Evolutionary conservation across 78 protist species (phyloP).

Genomic region (Protostelium mycophagum): DNA sequence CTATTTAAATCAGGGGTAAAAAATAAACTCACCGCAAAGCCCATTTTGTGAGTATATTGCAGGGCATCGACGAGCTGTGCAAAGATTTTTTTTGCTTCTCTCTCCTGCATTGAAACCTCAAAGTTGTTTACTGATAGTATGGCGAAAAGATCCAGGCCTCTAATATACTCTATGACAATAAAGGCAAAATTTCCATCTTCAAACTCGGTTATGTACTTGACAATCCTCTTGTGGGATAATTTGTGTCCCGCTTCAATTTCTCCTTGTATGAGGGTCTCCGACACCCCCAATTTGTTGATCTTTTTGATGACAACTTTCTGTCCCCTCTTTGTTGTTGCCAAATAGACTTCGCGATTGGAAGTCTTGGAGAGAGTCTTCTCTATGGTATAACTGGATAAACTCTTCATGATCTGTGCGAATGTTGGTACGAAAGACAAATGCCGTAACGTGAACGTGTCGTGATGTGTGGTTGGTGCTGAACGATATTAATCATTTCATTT

Average conservation of each 20-base stretch:
- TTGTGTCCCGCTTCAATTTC: not conserved
- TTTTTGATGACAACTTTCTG: not conserved
- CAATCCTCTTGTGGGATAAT: not conserved
- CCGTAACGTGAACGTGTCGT: too few species aligned
- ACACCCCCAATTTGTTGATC: not conserved
- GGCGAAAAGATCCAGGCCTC: not conserved
- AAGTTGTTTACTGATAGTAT: not conserved
- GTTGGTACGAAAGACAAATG: too few species aligned
- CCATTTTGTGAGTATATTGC: not conserved
- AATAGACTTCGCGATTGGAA: not conserved
- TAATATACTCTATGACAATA: not conserved
- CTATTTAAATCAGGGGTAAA: too few species aligned
- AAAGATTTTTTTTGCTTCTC: not conserved
- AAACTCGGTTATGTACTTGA: not conserved
- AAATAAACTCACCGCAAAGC: too few species aligned
- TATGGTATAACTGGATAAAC: not conserved
- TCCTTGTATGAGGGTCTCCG: not conserved
- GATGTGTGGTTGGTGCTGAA: too few species aligned
- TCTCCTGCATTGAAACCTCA: not conserved
- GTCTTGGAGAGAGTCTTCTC: not conserved
- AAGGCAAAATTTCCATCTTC: not conserved
- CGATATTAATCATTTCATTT: too few species aligned
- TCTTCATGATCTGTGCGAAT: not conserved
- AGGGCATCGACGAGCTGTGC: not conserved
- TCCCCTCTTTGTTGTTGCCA: not conserved